Conservation (phyloP, 805 yeast genomes). For the Zygosaccharomyces gambellarensis region DNA sequence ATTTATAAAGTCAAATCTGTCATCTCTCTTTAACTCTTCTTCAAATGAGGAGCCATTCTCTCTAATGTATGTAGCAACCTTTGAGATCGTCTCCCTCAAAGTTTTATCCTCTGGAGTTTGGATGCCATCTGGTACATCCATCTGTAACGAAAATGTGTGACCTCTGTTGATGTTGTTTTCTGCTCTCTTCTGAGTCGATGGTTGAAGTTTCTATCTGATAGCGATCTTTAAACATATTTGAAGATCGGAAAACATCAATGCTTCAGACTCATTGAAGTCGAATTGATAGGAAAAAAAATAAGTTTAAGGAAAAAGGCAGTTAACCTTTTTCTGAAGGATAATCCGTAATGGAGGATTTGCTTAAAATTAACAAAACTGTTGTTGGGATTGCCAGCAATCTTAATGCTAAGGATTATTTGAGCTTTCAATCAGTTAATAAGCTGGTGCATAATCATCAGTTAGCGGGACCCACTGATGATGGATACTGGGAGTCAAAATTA, state of each 20-base stretch:
- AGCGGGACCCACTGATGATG: slow-evolving; percentile 15
- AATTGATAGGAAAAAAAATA: background rate
- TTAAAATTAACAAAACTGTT: slow-evolving; percentile 26
- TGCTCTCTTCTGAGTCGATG: background rate
- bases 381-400: slow-evolving; percentile 20
- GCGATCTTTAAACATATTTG: background rate
- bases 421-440: slow-evolving; percentile 23
- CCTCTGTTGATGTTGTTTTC: background rate
- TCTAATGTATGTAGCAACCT: slow-evolving; percentile 65
- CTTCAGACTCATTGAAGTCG: background rate
- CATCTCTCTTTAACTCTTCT: slow-evolving; percentile 47
- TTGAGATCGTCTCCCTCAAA: slow-evolving; percentile 51
- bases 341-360: slow-evolving; percentile 22
- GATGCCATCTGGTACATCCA: background rate
- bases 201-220: background rate
- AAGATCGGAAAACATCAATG: background rate
- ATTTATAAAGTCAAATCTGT: slow-evolving; percentile 61
- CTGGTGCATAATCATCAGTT: slow-evolving; percentile 19
- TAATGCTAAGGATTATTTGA: slow-evolving; percentile 25
- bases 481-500: slow-evolving; percentile 20
- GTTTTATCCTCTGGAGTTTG: slow-evolving; percentile 27
- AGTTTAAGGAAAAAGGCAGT: slow-evolving; percentile 1
- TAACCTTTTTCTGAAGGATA: background rate
- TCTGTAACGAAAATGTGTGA: background rate
- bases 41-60: slow-evolving; percentile 69